phyloP scores from a whole-genome alignment of 2,329 filamentous ascomycete species.

The Didymella pomorum region DNA sequence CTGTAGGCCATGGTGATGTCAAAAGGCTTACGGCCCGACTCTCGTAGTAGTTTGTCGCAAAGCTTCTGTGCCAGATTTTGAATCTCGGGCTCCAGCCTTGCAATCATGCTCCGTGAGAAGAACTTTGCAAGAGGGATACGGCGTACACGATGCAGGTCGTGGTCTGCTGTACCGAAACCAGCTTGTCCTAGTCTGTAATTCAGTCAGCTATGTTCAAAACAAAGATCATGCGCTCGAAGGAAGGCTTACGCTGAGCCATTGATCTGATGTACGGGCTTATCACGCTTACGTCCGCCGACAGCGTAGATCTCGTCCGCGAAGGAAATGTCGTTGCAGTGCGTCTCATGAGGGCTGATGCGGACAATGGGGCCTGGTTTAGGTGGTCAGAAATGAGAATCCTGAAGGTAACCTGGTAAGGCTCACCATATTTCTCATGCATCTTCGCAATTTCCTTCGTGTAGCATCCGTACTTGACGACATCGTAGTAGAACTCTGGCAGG shows the following conservation, averaged over 20 bases:
- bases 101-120: conserved; percentile 45
- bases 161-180: conserved; percentile 35
- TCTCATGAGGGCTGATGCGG: conserved; percentile 45
- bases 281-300: conserved; percentile 34
- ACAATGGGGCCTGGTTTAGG: conserved; percentile 41
- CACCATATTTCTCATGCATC: conserved; percentile 50
- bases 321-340: conserved; percentile 42
- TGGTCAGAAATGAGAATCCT: not conserved
- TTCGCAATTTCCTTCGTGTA: conserved; percentile 46
- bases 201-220: not conserved
- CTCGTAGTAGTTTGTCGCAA: conserved; percentile 35
- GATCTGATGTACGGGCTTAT: conserved; percentile 38
- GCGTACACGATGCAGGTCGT: conserved; percentile 46
- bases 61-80: conserved; percentile 32
- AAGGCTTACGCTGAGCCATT: conserved; percentile 36
- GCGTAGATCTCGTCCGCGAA: conserved; percentile 45
- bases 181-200: conserved; percentile 29
- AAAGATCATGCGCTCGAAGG: not conserved
- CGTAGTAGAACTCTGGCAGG: conserved; percentile 50
- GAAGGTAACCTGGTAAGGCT: not conserved
- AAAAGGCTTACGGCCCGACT: conserved; percentile 30
- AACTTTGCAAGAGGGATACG: conserved; percentile 46
- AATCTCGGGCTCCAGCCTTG: conserved; percentile 35
- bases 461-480: conserved; percentile 43
- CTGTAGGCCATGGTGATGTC: conserved; percentile 40